These are phyloP conservation scores for Trichoderma brevicompactum DNA, from an alignment of 2,329 filamentous ascomycete species.

Conservation along the genomic window DNA sequence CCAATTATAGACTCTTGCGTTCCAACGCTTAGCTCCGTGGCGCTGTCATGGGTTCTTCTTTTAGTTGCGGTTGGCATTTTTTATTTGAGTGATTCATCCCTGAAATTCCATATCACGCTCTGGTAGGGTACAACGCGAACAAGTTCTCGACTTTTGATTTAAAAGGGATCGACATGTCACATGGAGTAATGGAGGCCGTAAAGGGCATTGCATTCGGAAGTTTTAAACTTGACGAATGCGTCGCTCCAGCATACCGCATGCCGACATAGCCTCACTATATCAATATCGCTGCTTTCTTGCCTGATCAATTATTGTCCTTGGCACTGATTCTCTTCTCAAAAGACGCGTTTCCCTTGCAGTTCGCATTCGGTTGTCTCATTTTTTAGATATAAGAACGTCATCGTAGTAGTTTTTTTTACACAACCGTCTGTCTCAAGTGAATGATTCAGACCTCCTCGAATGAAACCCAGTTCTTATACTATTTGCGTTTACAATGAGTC, in stretches of 20 bases:
- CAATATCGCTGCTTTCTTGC: neutral
- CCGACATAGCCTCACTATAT: too few relatives aligned
- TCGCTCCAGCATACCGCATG: neutral
- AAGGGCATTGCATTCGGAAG: too few relatives aligned
- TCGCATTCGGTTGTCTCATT: neutral
- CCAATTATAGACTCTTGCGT: too few relatives aligned
- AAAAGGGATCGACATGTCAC: too few relatives aligned
- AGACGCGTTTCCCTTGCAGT: neutral
- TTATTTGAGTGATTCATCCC: too few relatives aligned
- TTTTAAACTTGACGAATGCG: neutral
- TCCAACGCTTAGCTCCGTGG: too few relatives aligned
- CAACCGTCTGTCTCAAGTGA: neutral
- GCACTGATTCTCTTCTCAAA: neutral
- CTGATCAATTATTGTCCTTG: neutral
- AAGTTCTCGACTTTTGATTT: too few relatives aligned
- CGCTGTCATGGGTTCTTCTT: too few relatives aligned
- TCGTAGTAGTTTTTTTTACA: neutral
- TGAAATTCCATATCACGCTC: too few relatives aligned
- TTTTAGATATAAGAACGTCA: slow-evolving; percentile 4
- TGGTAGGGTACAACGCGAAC: too few relatives aligned
- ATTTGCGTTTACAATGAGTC: slow-evolving; percentile 8
- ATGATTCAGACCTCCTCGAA: neutral
- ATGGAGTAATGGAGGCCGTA: too few relatives aligned
- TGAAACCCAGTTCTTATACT: neutral
- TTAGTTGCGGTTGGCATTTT: too few relatives aligned